Evolutionary conservation across 2,329 filamentous ascomycete genomes (phyloP), one percentile per base, ranked within the genome.

Genomic region (Aspergillus sp.): DNA sequence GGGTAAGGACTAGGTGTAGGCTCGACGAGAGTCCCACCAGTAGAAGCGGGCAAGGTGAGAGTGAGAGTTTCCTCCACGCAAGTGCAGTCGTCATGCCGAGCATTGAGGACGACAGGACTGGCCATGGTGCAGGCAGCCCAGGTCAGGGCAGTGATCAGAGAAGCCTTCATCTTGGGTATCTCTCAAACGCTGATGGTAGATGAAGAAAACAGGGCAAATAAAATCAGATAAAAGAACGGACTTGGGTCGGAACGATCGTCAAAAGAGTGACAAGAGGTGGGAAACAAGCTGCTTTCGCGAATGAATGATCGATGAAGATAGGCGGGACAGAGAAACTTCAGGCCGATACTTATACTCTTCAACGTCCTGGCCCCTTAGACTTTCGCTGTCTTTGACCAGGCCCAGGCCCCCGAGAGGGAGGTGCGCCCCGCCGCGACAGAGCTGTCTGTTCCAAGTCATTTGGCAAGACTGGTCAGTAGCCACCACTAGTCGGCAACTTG

Each of bases 151-250:
- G 63, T 60, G 27, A 64, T 35, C 35, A 61, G 43, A 39, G 62
- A 56, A 35, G 58, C 57, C 58, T 58, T 65, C 63, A 65, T 65
- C n/a, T 49, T 59, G 60, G 55, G 55, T 44, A 43, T 52, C 53
- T 54, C 37, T 46, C 23, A 53, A 58, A 57, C 51, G 51, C 50
- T 54, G 46, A 50, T 50, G n/a, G 44, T 49, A 55, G 37, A 48
- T 37, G 37, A 31, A 54, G 5, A 37, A 39, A 19, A 12, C 2
- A 54, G 40, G 39, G 40, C 40, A 54, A 50, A 41, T 25, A 46
- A 35, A 43, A 41, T 35, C 31, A 31, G 27, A 31, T 31, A 48
- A 55, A 57, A 21, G 56, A 53, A 40, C 39, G 47, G 31, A 58
- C 27, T 27, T 23, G 12, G 40, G 37, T 49, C 44, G n/a, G 40